Evolutionary conservation across 176 grass and related monocot species (phyloP), one percentile per base, ranked within the genome.

Genomic region (Zea mays): DNA sequence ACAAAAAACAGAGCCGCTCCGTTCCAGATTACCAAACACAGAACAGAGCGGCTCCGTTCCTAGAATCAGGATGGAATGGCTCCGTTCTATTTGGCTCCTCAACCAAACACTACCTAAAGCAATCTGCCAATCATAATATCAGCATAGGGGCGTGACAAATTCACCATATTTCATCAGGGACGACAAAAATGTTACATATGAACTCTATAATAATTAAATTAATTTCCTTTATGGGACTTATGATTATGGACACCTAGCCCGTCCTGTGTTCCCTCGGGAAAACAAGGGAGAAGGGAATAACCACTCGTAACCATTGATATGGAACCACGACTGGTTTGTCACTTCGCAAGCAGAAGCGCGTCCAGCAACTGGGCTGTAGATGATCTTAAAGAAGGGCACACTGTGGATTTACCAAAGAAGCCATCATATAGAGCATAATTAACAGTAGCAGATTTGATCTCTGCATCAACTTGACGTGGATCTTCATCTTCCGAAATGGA

Each of bases 351-450:
- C 17, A 57, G 79, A 65, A 90, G 62, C 71, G 77, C 64, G 60
- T 76, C 66, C 19, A 97, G 68, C 38, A 87, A 83, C 56, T 82
- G 77, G 51, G 78, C 56, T 69, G 82, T 71, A 2, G 91, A 91
- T 10, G 86, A 66, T 82, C 85, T 91, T 43, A 97, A 66, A 71
- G 88, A 88, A 21, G 94, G 91, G 15, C 88, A 91, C 87, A 97
- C 84, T 9, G 94, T 86, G 67, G 85, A 88, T 72, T 77, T 45
- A 64, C 94, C 82, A 10, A 97, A 93, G 83, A 97, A 97, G 14
- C 91, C 94, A 87, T 97, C 86, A 45, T 87, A 93, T 51, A 93
- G 67, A 66, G 94, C 91, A 72, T 77, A 81, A 38, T 81, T 93
- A 67, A 97, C 89, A 62, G 90, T 91, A 44, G 61, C 52, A 21